Base-by-base conservation (phyloP, 2,329 filamentous ascomycete genomes). In the Ophiosphaerella herpotricha region DNA sequence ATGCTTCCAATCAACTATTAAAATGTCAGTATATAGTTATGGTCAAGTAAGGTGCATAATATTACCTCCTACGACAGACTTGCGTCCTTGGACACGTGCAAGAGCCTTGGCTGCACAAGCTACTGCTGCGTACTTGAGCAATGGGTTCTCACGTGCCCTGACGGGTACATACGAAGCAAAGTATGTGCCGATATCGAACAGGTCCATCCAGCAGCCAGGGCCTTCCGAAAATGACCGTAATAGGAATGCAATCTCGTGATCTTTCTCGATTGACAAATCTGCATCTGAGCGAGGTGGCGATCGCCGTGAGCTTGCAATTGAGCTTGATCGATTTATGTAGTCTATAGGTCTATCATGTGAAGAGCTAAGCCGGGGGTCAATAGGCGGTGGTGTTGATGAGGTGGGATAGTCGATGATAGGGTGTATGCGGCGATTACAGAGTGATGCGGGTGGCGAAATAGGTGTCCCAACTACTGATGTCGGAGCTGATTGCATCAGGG, bases 41-140 rank as follows among this genome's bases (percentile, higher is more conserved):
- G 81, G 82, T 2, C 74, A 74, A 11, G 81, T 77, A 58, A 80
- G 81, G 36, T 64, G 72, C 31, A 73, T 71, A 7, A 66, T 76
- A 66, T 78, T 76, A 5, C 77, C 79, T 39, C 80, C 78, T 48
- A 79, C 70, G 32, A 78, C 70, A 4, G 80, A 76, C 54, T 82
- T 83, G 26, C 68, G 71, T 2, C 80, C 80, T 54, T 79, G 77
- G 7, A 84, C 78, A 35, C 80, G 78, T 14, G 80, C 79, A 14
- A 85, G 74, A 56, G 85, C 81, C 61, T 86, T 87, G 11, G 83
- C 84, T 5, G 83, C 80, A 54, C 84, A 84, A 18, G 84, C 83
- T 52, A 84, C 82, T 7, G 82, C 81, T 7, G 84, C 81, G 60
- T 80, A 80, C 43, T 77, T 76, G 35, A 80, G 72, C 41, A 80